These are phyloP conservation scores for Apophysomyces ossiformis DNA, from an alignment of 371 early-diverging fungal genomes.

Conservation along the genomic window DNA sequence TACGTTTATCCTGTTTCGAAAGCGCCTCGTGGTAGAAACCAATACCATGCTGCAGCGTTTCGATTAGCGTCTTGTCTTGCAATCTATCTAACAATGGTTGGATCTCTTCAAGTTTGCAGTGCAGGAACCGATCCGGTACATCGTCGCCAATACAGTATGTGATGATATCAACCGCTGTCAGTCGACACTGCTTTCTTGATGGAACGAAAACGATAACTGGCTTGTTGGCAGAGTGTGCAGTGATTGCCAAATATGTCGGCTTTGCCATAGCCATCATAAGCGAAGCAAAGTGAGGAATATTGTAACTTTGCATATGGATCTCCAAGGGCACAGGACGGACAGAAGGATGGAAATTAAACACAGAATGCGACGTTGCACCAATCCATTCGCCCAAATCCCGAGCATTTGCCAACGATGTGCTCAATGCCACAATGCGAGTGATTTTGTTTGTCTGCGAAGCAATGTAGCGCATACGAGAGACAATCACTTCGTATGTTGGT, in stretches of 20 bases:
- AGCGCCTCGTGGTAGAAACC: constrained; percentile 93
- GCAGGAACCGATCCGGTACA: constrained; percentile 72
- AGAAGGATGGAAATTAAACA: constrained; percentile 93
- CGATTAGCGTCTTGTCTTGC: constrained; percentile 74
- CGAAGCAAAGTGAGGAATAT: constrained; percentile 89
- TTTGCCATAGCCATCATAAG: constrained; percentile 94
- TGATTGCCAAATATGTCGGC: constrained; percentile 85
- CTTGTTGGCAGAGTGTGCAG: constrained; percentile 63
- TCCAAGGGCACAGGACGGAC: constrained; percentile 94
- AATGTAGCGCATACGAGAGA: constrained; percentile 93
- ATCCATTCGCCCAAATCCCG: constrained; percentile 97
- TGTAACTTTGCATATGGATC: constrained; percentile 92
- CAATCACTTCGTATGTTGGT: constrained; percentile 89
- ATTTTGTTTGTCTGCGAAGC: constrained; percentile 78
- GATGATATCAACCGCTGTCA: constrained; percentile 86
- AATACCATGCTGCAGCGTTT: constrained; percentile 81
- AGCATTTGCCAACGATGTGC: constrained; percentile 92
- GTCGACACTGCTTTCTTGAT: constrained; percentile 86
- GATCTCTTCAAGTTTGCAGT: constrained; percentile 68
- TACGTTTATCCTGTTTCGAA: constrained; percentile 67
- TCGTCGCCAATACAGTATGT: constrained; percentile 81
- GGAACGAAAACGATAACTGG: constrained; percentile 92
- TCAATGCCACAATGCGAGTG: constrained; percentile 91
- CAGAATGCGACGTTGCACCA: constrained; percentile 75
- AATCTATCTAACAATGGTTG: constrained; percentile 66